phyloP scores from a whole-genome alignment of 805 yeast genomes.

The Candida sonorensis region DNA sequence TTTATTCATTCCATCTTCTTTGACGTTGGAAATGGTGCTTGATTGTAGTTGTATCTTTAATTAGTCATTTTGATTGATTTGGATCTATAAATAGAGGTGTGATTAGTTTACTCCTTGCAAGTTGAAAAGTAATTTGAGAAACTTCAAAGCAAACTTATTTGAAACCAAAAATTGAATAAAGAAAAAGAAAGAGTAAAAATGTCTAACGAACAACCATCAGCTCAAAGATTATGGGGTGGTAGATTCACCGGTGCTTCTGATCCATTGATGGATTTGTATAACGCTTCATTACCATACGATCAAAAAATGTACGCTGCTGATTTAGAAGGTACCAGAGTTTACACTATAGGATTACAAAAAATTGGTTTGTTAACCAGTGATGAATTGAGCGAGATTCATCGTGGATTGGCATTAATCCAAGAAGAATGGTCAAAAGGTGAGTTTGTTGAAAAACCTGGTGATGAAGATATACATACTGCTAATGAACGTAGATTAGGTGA shows the following conservation, averaged over 20 bases:
- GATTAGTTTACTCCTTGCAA: too few relatives aligned
- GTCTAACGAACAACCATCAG: slow-evolving; percentile 42
- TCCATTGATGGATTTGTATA: slow-evolving; percentile 95
- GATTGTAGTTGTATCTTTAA: too few relatives aligned
- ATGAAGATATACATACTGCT: slow-evolving; percentile 98
- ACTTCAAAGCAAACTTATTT: too few relatives aligned
- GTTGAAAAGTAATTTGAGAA: too few relatives aligned
- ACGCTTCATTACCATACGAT: slow-evolving; percentile 95
- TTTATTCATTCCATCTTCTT: too few relatives aligned
- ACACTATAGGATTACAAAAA: slow-evolving; percentile 80
- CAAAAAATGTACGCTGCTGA: slow-evolving; percentile 93
- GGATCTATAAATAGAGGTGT: too few relatives aligned
- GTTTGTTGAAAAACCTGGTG: slow-evolving; percentile 78
- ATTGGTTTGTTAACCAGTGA: slow-evolving; percentile 64
- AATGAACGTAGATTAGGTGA: slow-evolving; percentile 97
- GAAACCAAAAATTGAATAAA: too few relatives aligned
- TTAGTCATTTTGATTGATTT: too few relatives aligned
- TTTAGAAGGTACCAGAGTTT: slow-evolving; percentile 87
- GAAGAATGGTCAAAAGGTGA: slow-evolving; percentile 72
- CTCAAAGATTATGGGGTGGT: slow-evolving; percentile 93
- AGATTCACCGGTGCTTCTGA: slow-evolving; percentile 96
- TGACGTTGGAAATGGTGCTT: too few relatives aligned
- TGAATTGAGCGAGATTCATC: slow-evolving; percentile 76
- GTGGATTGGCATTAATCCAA: slow-evolving; percentile 66
- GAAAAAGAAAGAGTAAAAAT: slow-evolving; percentile 15